Base-by-base conservation (phyloP, 139 green algal species). In the Zygnema cylindricum region DNA sequence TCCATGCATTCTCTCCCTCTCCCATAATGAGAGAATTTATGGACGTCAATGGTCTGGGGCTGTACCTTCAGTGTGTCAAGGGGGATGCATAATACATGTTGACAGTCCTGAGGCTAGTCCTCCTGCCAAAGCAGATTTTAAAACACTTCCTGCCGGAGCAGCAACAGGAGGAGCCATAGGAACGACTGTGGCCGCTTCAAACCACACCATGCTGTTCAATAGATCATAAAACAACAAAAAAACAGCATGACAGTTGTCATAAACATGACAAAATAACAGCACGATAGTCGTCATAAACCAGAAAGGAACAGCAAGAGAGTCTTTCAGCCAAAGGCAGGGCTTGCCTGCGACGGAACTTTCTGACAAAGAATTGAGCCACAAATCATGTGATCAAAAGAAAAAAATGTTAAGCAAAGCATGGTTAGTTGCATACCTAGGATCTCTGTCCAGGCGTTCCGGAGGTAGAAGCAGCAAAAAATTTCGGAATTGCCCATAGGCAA, bases 391-490 rank as follows among this genome's bases (percentile, higher is more conserved):
- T n/a, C n/a, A n/a, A n/a, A n/a, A n/a, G n/a, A n/a, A n/a, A n/a
- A n/a, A n/a, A n/a, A n/a, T n/a, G n/a, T n/a, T n/a, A n/a, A n/a
- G n/a, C n/a, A n/a, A n/a, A 63, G 49, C 49, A 63, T 63, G 3
- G 16, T n/a, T 25, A 16, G 71, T 40, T 41, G 71, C 36, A 79
- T 32, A 83, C 78, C 77, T 92, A 30, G 92, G 91, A 82, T 96
- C 92, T 36, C 69, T 55, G 1, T 43, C 85, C 57, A 96, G 85
- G 23, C 90, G 91, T 73, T 93, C 90, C 33, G 79, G 86, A 11
- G 94, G 94, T 32, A 96, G 86, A 76, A 96, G 87, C 40, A 95
- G 92, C 25, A 94, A 42, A 49, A 96, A 96, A 89, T 95, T 94
- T 0, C 95, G 89, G 88, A 95, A 96, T 77, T 94, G 87, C 41